Percentiles rank a stretch among this genome's conserved stretches.
Conservation (phyloP, 495 filamentous ascomycete species). For the Penicillium argentinense region DNA sequence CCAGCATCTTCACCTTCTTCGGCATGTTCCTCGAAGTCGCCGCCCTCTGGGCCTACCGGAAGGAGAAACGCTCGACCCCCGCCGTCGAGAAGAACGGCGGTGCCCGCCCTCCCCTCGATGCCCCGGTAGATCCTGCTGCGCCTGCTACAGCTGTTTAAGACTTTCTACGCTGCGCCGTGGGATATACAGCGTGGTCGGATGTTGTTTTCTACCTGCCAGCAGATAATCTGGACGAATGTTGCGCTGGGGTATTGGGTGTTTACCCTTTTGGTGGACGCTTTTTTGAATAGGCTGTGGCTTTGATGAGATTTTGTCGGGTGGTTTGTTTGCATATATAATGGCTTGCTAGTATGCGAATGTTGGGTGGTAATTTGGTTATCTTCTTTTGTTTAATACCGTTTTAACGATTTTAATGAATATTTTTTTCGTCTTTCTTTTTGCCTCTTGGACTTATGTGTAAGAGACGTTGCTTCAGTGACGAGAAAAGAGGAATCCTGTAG, state of each 20-base stretch:
- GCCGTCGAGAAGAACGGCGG: conserved; percentile 27
- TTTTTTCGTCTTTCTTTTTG: too few species aligned
- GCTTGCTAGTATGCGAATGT: too few species aligned
- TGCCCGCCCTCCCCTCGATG: conserved; percentile 29
- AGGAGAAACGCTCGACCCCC: conserved; percentile 16
- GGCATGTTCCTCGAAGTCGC: conserved; percentile 54
- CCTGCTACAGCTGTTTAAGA: conserved; percentile 16
- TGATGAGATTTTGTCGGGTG: too few species aligned
- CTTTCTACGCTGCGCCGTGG: background rate
- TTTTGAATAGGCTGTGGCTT: background rate
- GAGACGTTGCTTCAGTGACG: too few species aligned
- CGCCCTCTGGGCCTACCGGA: conserved; percentile 47
- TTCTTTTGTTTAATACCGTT: too few species aligned
- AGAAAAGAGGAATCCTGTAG: too few species aligned
- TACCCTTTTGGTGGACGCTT: background rate
- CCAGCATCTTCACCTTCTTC: conserved; percentile 47
- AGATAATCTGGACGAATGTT: background rate
- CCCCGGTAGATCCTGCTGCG: conserved; percentile 23
- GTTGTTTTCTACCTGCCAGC: background rate
- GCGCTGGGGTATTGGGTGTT: background rate
- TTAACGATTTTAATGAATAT: too few species aligned
- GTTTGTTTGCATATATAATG: too few species aligned
- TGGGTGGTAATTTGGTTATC: too few species aligned
- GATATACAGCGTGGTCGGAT: background rate
- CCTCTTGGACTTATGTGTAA: too few species aligned